These are phyloP conservation scores for Pleurotus eryngii DNA, from an alignment of 768 basidiomycete genomes.

Conservation along the genomic window DNA sequence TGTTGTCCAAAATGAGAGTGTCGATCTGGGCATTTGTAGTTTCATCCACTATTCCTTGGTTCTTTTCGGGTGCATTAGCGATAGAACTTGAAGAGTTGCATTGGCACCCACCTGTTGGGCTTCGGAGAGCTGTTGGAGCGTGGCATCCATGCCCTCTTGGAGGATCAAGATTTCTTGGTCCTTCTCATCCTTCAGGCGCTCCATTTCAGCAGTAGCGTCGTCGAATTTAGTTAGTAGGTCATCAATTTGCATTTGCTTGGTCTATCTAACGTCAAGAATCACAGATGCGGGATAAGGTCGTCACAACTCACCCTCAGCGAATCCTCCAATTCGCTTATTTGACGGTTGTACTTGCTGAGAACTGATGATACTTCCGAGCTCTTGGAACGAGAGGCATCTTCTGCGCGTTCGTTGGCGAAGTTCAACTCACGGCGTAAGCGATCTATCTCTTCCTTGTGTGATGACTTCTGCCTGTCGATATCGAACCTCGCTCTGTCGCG, in stretches of 20 bases:
- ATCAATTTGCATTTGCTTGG: constrained; percentile 96
- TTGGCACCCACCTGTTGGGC: constrained; percentile 65
- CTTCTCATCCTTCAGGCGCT: constrained; percentile 88
- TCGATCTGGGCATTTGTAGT: constrained; percentile 98
- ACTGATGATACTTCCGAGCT: constrained; percentile 88
- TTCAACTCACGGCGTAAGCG: constrained; percentile 86
- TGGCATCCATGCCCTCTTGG: constrained; percentile 93
- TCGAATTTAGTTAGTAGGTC: constrained; percentile 83
- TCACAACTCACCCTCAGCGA: constrained; percentile 69
- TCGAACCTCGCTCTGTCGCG: constrained; percentile 95
- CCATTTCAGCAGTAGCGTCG: constrained; percentile 68
- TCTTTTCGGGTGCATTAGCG: constrained; percentile 38
- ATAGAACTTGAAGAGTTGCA: neutral
- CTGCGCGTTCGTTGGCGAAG: constrained; percentile 97
- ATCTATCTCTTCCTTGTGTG: constrained; percentile 94
- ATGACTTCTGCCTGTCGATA: constrained; percentile 87
- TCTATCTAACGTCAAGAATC: constrained; percentile 36
- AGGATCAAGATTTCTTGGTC: constrained; percentile 95
- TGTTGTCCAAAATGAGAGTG: constrained; percentile 91
- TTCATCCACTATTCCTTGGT: constrained; percentile 79
- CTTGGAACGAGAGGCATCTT: constrained; percentile 88
- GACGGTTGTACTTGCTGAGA: constrained; percentile 91
- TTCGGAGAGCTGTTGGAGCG: constrained; percentile 83
- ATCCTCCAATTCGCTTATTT: constrained; percentile 94
- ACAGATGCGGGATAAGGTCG: neutral